Conservation (phyloP, 495 filamentous ascomycete genomes). For the Umbilicaria muhlenbergii region DNA sequence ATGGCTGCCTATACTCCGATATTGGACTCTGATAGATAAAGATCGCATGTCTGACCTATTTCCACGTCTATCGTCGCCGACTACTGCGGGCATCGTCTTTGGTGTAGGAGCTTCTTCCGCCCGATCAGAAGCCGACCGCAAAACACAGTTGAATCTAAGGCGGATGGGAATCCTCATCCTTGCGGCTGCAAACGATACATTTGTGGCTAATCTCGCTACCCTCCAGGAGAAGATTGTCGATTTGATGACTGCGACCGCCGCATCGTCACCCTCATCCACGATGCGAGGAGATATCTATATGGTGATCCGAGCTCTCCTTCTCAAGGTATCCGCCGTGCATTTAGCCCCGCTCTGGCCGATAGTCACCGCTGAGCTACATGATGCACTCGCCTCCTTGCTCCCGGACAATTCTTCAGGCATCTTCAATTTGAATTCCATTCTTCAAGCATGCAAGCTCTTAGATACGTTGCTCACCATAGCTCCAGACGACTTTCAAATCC, state of each 20-base stretch:
- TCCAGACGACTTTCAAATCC: conserved; percentile 89
- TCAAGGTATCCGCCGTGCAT: conserved; percentile 61
- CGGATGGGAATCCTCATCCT: conserved; percentile 65
- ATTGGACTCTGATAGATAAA: conserved; percentile 74
- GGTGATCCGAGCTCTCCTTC: conserved; percentile 63
- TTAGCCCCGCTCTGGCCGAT: conserved; percentile 78
- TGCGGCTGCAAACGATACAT: conserved; percentile 58
- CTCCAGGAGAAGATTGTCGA: conserved; percentile 79
- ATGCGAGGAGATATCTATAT: conserved; percentile 83
- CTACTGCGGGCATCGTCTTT: conserved; percentile 94
- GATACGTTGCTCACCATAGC: conserved; percentile 70
- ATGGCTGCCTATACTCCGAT: conserved; percentile 72
- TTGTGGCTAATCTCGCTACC: conserved; percentile 53
- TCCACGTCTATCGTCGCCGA: conserved; percentile 62
- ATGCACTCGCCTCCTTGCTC: conserved; percentile 62
- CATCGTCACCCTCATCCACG: conserved; percentile 80
- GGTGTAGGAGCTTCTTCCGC: conserved; percentile 91
- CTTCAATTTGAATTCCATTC: conserved; percentile 55
- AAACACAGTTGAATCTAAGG: conserved; percentile 79
- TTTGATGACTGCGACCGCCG: conserved; percentile 67
- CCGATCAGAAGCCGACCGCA: conserved; percentile 85
- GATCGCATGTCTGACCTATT: conserved; percentile 75
- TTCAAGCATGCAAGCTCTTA: conserved; percentile 87
- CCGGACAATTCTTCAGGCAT: conserved; percentile 56
- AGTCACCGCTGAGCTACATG: conserved; percentile 73